Base-by-base conservation (phyloP, 1,284 basidiomycete genomes). In the Crucibulum parvulum region DNA sequence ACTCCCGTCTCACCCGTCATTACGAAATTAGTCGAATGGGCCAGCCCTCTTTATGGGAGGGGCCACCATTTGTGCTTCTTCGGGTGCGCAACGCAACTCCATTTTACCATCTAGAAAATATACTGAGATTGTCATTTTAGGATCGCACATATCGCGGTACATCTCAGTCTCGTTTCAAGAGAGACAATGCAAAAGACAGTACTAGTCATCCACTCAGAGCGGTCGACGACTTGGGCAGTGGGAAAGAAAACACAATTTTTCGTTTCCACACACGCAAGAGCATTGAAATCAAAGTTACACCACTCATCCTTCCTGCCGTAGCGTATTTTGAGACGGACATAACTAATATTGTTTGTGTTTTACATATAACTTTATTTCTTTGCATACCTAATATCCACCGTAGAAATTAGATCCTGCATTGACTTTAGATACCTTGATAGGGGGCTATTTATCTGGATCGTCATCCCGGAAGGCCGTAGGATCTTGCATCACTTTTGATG, bases 351-450 rank as follows among this genome's bases (percentile, higher is more conserved):
- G 86, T 87, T 67, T 71, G 72, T 62, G 55, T 52, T 24, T 37
- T 15, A n/a, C 7, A 38, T 15, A 24, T 16, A 48, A 37, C n/a
- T 10, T 34, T 39, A n/a, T 39, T 53, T 50, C 24, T 24, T 51
- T 54, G 34, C 24, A 47, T 37, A n/a, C 58, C 56, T 35, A 48
- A 47, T 56, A 55, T 36, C 24, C 18, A 43, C 43, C 36, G 52
- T 62, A 75, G 64, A 60, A 43, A 55, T 35, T 43, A 31, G 38
- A 80, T 39, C 77, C 82, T 15, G 85, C 86, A 62, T 70, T 85
- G 31, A 72, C 63, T 47, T 68, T 89, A 37, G 88, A 89, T 59
- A 69, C 69, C 13, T 66, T 86, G 54, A 70, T 87, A 67, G 72
- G 73, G 4, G 65, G 64, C 31, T 79, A 81, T 62, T 66, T 86